Evolutionary conservation across 176 grass and related monocot genomes (phyloP), one percentile per base, ranked within the genome.

Genomic region (Rhynchospora tenuis): DNA sequence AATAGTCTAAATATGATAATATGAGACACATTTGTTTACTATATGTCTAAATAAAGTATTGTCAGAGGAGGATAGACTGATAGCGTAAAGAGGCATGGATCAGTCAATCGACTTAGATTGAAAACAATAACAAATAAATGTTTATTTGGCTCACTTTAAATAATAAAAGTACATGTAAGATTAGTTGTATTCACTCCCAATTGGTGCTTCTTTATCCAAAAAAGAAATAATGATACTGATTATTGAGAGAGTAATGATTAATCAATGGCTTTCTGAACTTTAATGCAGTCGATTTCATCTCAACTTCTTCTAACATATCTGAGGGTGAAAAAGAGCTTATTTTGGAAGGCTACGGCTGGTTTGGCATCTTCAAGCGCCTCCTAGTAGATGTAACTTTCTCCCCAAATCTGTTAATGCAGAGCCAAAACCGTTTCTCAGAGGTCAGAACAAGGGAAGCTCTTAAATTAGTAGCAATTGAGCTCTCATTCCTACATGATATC

Each of bases 301-400:
- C 63, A 33, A 1, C 63, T 33, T 31, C 63, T 16, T 65, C 63
- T 1, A 45, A 86, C 20, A 38, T 38, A 38, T 38, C 33, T 38
- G 33, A 38, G 33, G 33, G 2, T 38, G 74, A 90, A 27, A 13
- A 24, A 19, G 69, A n/a, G 72, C 48, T 89, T 13, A 71, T 85
- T 63, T 72, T 52, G 5, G 72, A 89, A 26, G 91, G 82, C 0
- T 51, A 46, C 70, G 59, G 59, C 81, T 90, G 85, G 77, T 93
- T 89, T 3, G 7, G 58, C 29, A 92, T 57, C 67, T 92, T 92
- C 78, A 85, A 79, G 50, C 59, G 77, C 1, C 90, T 89, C 15
- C 87, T 89, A 9, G 90, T 87, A 26, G 84, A 89, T 80, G 85
- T 92, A 82, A 92, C 89, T 64, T 86, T 92, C 50, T 89, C 84